A percentile compares a stretch with the other conserved stretches of the same genome.
Conservation (phyloP, 2,329 filamentous ascomycete genomes). For the Cadophora luteo-olivacea region DNA sequence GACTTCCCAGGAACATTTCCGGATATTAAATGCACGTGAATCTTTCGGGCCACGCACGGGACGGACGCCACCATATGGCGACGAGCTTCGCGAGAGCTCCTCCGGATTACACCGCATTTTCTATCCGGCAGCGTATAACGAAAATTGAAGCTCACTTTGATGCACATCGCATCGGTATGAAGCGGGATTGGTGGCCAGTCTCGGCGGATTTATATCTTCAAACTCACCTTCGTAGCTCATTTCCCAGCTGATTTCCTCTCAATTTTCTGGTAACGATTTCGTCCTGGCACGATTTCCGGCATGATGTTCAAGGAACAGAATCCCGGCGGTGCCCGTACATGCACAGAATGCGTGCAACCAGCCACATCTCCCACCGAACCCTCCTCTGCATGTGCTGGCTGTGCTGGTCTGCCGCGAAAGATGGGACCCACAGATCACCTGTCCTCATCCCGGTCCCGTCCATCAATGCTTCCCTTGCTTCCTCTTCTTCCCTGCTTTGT, state of each 20-base stretch:
- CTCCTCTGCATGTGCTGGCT: too few relatives aligned
- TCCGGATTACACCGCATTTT: not conserved
- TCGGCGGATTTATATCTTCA: slow-evolving; percentile 10
- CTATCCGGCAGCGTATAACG: not conserved
- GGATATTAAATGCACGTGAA: slow-evolving; percentile 8
- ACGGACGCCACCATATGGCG: slow-evolving; percentile 3
- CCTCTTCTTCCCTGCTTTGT: not conserved
- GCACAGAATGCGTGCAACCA: not conserved
- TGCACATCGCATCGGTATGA: slow-evolving; percentile 35
- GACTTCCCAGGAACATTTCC: not conserved
- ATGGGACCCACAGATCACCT: slow-evolving; percentile 4
- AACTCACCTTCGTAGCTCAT: not conserved
- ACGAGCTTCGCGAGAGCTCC: not conserved
- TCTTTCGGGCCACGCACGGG: not conserved
- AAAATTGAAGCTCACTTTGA: slow-evolving; percentile 23
- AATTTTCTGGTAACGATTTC: not conserved
- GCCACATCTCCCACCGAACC: not conserved
- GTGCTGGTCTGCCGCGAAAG: not conserved
- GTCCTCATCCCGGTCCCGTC: not conserved
- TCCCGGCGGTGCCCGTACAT: slow-evolving; percentile 6
- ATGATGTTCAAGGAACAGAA: slow-evolving; percentile 6
- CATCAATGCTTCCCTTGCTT: not conserved
- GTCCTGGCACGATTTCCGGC: slow-evolving; percentile 7
- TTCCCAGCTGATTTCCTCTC: slow-evolving; percentile 2
- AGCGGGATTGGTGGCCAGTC: not conserved